Evolutionary conservation across 1,139 yeast species (phyloP).

Genomic region (Zygoascus sp.): DNA sequence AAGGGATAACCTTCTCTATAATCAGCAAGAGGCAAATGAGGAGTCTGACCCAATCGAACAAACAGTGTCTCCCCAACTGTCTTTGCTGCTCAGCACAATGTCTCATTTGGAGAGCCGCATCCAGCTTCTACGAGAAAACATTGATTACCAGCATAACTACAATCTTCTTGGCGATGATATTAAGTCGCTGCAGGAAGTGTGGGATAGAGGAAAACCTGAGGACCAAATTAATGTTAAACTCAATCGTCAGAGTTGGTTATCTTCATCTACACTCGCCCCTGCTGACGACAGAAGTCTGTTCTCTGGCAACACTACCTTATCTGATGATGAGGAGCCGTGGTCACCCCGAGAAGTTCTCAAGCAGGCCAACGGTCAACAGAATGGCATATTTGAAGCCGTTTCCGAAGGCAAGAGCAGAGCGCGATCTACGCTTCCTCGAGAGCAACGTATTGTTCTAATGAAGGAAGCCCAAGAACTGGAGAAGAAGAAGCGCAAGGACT

Average conservation of each 20-base stretch:
- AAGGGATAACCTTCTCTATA: constrained; percentile 14
- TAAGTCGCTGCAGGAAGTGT: constrained; percentile 28
- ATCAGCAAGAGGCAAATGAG: constrained; percentile 10
- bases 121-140: constrained; percentile 29
- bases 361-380: constrained; percentile 41
- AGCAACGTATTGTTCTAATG: constrained; percentile 28
- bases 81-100: constrained; percentile 28
- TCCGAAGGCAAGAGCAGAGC: constrained; percentile 20
- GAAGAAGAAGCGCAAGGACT: constrained; percentile 15
- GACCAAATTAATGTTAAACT: background rate
- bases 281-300: background rate
- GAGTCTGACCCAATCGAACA: constrained; percentile 11
- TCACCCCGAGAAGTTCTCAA: constrained; percentile 20
- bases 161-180: constrained; percentile 33
- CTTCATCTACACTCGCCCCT: background rate
- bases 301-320: constrained; percentile 5
- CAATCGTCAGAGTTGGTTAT: constrained; percentile 5
- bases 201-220: constrained; percentile 26
- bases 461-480: constrained; percentile 24
- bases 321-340: constrained; percentile 9
- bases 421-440: constrained; percentile 20
- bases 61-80: constrained; percentile 16
- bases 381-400: constrained; percentile 29
- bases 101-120: constrained; percentile 37
- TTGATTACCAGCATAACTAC: constrained; percentile 27